A percentile compares a stretch with the other conserved stretches of the same genome.
Conservation (phyloP, 2,329 filamentous ascomycete genomes). For the Rhynchosporium agropyri region DNA sequence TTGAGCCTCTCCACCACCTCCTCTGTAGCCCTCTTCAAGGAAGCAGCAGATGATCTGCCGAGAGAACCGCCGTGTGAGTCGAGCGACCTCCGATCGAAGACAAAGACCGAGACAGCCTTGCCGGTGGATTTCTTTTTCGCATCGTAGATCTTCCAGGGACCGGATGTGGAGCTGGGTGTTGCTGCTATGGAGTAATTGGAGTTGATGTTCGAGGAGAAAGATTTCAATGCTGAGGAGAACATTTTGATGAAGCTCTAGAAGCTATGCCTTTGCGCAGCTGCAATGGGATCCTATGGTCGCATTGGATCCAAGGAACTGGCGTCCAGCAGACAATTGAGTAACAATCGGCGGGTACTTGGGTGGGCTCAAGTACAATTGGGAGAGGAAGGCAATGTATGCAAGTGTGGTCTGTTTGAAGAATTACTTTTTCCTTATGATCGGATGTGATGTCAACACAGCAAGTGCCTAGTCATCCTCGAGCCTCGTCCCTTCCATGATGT, state of each 20-base stretch:
- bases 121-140: slow-evolving; percentile 95
- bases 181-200: slow-evolving; percentile 85
- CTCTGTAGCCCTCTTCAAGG: slow-evolving; percentile 79
- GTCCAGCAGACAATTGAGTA: background rate
- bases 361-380: background rate
- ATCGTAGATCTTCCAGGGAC: slow-evolving; percentile 97
- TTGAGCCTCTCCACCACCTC: slow-evolving; percentile 90
- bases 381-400: slow-evolving; percentile 1
- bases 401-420: slow-evolving; percentile 14
- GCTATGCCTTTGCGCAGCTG: slow-evolving; percentile 6
- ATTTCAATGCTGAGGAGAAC: slow-evolving; percentile 76
- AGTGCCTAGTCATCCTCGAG: slow-evolving; percentile 3
- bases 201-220: slow-evolving; percentile 89
- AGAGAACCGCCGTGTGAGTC: slow-evolving; percentile 68
- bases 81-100: slow-evolving; percentile 88
- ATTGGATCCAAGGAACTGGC: slow-evolving; percentile 3
- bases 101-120: slow-evolving; percentile 86
- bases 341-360: background rate
- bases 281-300: slow-evolving; percentile 14
- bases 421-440: background rate
- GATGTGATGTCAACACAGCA: too few relatives aligned
- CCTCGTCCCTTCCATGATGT: slow-evolving; percentile 24
- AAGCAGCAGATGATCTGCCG: slow-evolving; percentile 63
- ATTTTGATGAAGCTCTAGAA: slow-evolving; percentile 26
- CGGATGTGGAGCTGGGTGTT: slow-evolving; percentile 75